Evolutionary conservation across 2,329 filamentous ascomycete genomes (phyloP), one percentile per base, ranked within the genome.

Genomic region (Venturia effusa): DNA sequence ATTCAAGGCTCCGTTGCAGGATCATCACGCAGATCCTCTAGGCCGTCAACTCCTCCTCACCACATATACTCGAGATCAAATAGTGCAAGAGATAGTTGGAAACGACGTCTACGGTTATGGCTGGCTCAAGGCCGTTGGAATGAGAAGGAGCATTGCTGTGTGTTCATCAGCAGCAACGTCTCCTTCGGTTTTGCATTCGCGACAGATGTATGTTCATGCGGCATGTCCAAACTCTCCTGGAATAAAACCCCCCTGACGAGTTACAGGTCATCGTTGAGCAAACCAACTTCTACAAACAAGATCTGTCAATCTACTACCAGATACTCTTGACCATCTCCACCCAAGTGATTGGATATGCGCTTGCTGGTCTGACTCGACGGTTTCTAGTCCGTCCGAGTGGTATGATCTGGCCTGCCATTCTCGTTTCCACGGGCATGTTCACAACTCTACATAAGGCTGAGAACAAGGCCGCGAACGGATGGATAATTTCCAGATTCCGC

Each of bases 381-480:
- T 94, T 92, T 72, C 81, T 96, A 4, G 90, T 96, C 34, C 85
- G 90, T 32, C 91, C 91, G 0, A 89, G 88, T 66, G 89, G 89
- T 65, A 95, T 96, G 88, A 91, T 96, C 59, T 96, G 91, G 91
- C 91, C 91, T 0, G 88, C 88, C 27, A 95, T 91, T 0, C 79
- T 96, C 61, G 92, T 93, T 81, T 93, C 90, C 24, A 90, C 90
- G 0, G 88, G 90, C 69, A 92, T 96, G 89, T 94, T 96, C 70
- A 88, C 86, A 4, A 93, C 90, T 0, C 80, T 96, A 61, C 91
- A 96, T 74, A 92, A 88, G 70, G 86, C 91, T 66, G 87, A 92
- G 71, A 95, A 94, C 73, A 89, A 88, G 68, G 83, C 85, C 41
- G 90, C 89, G 24, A 87, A 90, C 73, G 89, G 90, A 40, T 95